Conservation (phyloP, 371 early-diverging fungal species). For the Zopfochytrium polystomum region DNA sequence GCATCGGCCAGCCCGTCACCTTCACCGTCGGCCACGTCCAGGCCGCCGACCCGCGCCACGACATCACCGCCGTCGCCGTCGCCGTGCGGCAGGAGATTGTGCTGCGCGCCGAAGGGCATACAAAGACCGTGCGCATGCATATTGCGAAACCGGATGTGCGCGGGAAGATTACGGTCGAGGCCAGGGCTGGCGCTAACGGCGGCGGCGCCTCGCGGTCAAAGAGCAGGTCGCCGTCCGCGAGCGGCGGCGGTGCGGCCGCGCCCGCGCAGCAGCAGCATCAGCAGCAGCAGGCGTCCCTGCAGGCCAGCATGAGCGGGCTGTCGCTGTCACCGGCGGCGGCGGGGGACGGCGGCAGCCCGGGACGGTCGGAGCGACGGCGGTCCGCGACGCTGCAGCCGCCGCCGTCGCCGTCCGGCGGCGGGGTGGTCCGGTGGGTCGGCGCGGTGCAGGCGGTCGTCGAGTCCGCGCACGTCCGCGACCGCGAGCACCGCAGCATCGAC, state of each 20-base stretch:
- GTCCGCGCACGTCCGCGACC: neutral
- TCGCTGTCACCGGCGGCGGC: too few species aligned
- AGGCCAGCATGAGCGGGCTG: neutral
- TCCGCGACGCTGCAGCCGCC: neutral
- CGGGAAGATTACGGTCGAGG: constrained; percentile 12
- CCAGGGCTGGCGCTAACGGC: neutral
- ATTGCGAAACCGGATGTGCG: constrained; percentile 7
- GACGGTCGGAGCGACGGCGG: too few species aligned
- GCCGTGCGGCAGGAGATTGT: constrained; percentile 24
- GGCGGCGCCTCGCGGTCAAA: neutral
- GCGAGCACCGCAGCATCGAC: constrained; percentile 1
- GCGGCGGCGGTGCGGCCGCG: neutral
- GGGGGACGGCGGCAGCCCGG: too few species aligned
- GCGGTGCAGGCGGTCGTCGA: neutral
- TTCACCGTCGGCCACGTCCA: constrained; percentile 24
- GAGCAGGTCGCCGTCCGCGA: neutral
- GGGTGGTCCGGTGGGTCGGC: too few species aligned
- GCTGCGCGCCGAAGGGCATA: constrained; percentile 10
- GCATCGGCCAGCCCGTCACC: constrained; percentile 14
- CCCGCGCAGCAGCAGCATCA: neutral
- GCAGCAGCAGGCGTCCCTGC: neutral
- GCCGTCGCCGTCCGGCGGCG: neutral
- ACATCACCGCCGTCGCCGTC: constrained; percentile 8
- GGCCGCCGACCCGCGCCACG: neutral
- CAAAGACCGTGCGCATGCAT: constrained; percentile 8